These are phyloP conservation scores for Fusarium sp. DNA, from an alignment of 2,329 filamentous ascomycete genomes.

Conservation along the genomic window DNA sequence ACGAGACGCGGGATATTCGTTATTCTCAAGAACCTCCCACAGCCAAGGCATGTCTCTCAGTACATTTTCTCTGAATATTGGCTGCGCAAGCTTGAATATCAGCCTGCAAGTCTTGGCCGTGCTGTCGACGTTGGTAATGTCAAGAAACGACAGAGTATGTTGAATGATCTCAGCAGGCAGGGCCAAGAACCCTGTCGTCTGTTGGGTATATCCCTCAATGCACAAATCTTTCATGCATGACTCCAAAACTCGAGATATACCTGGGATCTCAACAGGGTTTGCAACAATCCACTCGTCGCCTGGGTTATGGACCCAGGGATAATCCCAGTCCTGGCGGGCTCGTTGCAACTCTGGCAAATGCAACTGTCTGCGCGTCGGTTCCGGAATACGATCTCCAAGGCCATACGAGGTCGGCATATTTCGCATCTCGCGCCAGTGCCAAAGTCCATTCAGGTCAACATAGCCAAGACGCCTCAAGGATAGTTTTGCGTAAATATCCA, in stretches of 20 bases:
- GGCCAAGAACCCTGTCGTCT: not conserved
- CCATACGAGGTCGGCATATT: not conserved
- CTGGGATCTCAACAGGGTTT: not conserved
- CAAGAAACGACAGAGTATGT: not conserved
- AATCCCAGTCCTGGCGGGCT: not conserved
- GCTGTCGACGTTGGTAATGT: accelerated
- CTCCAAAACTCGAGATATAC: accelerated
- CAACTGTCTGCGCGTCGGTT: not conserved
- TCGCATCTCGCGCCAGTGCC: slow-evolving; percentile 3
- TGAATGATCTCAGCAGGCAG: not conserved
- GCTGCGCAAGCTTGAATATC: not conserved
- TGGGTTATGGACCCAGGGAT: not conserved
- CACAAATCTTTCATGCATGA: accelerated
- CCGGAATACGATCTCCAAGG: not conserved
- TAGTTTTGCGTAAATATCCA: not conserved
- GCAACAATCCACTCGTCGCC: slow-evolving; percentile 1
- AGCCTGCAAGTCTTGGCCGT: not conserved
- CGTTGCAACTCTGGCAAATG: not conserved
- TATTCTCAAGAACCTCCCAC: not conserved
- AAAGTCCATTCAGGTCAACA: not conserved
- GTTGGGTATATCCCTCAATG: accelerated
- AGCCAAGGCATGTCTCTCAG: not conserved
- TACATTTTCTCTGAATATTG: accelerated
- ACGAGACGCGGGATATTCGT: not conserved
- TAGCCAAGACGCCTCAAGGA: not conserved